Evolutionary conservation across 2,329 filamentous ascomycete species (phyloP).

Genomic region (Diaporthe eres): DNA sequence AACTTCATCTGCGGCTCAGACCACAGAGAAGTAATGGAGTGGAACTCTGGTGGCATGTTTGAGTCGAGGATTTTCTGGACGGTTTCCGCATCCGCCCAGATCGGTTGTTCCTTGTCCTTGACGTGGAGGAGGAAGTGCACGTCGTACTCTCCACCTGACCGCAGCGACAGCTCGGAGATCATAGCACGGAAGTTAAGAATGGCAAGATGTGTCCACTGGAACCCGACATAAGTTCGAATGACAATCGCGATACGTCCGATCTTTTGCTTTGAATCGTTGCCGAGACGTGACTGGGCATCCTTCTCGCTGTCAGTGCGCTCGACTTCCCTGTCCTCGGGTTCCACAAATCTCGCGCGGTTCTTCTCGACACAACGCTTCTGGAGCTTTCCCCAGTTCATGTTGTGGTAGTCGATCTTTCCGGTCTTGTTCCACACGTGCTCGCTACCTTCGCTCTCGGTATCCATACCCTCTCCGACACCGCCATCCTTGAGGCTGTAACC

Average conservation of each 20-base stretch:
- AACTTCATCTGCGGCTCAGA: slow-evolving; percentile 87
- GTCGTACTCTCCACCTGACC: slow-evolving; percentile 85
- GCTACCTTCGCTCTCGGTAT: slow-evolving; percentile 78
- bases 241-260: slow-evolving; percentile 79
- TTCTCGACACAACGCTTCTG: slow-evolving; percentile 68
- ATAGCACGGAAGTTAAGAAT: slow-evolving; percentile 86
- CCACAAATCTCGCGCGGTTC: slow-evolving; percentile 75
- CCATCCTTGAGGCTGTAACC: slow-evolving; percentile 84
- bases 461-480: slow-evolving; percentile 79
- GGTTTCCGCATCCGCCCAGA: slow-evolving; percentile 84
- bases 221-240: slow-evolving; percentile 85
- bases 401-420: slow-evolving; percentile 69
- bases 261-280: slow-evolving; percentile 51
- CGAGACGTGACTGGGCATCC: slow-evolving; percentile 29
- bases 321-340: slow-evolving; percentile 50
- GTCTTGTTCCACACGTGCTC: slow-evolving; percentile 69
- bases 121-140: slow-evolving; percentile 90
- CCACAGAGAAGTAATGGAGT: slow-evolving; percentile 85
- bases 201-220: slow-evolving; percentile 82
- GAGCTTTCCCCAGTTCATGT: slow-evolving; percentile 68
- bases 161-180: slow-evolving; percentile 82
- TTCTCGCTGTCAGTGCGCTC: slow-evolving; percentile 42
- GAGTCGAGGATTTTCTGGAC: slow-evolving; percentile 79
- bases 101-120: slow-evolving; percentile 81
- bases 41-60: slow-evolving; percentile 81